Conservation (phyloP, 805 yeast species). For the Saturnispora mendoncae region DNA sequence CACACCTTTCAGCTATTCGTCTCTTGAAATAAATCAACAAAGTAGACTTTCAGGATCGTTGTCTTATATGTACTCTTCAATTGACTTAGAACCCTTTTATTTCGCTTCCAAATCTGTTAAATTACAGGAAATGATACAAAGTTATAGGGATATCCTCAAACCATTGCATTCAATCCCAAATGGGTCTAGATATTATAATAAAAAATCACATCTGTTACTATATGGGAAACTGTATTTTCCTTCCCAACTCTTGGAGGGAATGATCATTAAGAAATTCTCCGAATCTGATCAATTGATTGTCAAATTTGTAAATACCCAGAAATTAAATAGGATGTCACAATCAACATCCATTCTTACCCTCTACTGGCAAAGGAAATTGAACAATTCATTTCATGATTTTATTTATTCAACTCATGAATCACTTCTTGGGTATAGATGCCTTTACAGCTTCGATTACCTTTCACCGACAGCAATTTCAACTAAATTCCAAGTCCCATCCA, state of each 20-base stretch:
- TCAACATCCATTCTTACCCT: slow-evolving; percentile 46
- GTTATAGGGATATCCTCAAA: slow-evolving; percentile 36
- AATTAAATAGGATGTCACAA: slow-evolving; percentile 21
- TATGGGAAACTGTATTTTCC: slow-evolving; percentile 90
- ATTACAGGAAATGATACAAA: slow-evolving; percentile 60
- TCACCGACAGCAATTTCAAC: slow-evolving; percentile 8
- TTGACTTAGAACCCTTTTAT: slow-evolving; percentile 40
- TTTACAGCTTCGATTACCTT: slow-evolving; percentile 50
- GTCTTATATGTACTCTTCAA: slow-evolving; percentile 69
- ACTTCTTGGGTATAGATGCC: slow-evolving; percentile 68
- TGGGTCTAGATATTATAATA: background rate
- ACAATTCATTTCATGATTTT: slow-evolving; percentile 59
- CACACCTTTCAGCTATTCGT: slow-evolving; percentile 60
- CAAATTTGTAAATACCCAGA: slow-evolving; percentile 62
- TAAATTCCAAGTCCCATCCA: slow-evolving; percentile 24
- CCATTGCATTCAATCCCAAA: background rate
- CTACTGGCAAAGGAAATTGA: slow-evolving; percentile 62
- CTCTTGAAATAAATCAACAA: slow-evolving; percentile 57
- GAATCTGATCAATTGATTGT: slow-evolving; percentile 54
- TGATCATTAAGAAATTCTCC: slow-evolving; percentile 60
- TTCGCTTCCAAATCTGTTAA: slow-evolving; percentile 43
- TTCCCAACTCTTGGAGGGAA: slow-evolving; percentile 76
- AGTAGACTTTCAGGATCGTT: slow-evolving; percentile 70
- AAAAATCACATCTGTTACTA: slow-evolving; percentile 36
- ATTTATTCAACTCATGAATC: slow-evolving; percentile 80